Base-by-base conservation (phyloP, 2,329 filamentous ascomycete genomes). In the Penicillium sp. region DNA sequence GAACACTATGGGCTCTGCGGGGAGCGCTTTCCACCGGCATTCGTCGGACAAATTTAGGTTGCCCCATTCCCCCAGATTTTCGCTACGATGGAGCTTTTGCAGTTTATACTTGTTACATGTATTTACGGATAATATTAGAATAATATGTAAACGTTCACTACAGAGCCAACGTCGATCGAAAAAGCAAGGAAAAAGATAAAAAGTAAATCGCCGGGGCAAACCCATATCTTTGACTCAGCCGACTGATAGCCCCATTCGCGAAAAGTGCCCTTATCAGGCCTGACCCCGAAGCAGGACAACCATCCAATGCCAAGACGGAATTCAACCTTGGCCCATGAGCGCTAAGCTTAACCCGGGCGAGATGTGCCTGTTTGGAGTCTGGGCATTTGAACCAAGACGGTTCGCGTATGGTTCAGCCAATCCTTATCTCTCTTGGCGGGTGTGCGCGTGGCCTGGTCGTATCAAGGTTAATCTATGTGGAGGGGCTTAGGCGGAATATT, bases 341-440 rank as follows among this genome's bases (percentile, higher is more conserved):
- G 25, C 51, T 54, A 50, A 29, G 15, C 38, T 32, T 10, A 32
- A 37, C n/a, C 7, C n/a, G 38, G 37, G 13, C 4, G 21, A 42
- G 29, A 34, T 42, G 23, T 23, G 42, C 15, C 15, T 37, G 9
- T 37, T 38, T 25, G 4, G 38, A 18, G n/a, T 15, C 31, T 32
- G 31, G 27, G 31, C 32, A 21, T 27, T 18, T 21, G n/a, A 27
- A 31, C 46, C 38, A 50, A 54, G 46, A n/a, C 9, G 6, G 10
- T n/a, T n/a, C 13, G 13, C 12, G 15, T 16, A 12, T 31, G 38
- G 12, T 25, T 15, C 31, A 13, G n/a, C 46, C 51, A 54, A 54
- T 50, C 18, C 31, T 54, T 54, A 54, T 54, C 37, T 54, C 25
- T 41, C 51, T 54, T 50, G 51, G 51, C 38, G 2, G 10, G 16